These are phyloP conservation scores for Baudoinia panamericana DNA, from an alignment of 495 filamentous ascomycete species.

Conservation along the genomic window DNA sequence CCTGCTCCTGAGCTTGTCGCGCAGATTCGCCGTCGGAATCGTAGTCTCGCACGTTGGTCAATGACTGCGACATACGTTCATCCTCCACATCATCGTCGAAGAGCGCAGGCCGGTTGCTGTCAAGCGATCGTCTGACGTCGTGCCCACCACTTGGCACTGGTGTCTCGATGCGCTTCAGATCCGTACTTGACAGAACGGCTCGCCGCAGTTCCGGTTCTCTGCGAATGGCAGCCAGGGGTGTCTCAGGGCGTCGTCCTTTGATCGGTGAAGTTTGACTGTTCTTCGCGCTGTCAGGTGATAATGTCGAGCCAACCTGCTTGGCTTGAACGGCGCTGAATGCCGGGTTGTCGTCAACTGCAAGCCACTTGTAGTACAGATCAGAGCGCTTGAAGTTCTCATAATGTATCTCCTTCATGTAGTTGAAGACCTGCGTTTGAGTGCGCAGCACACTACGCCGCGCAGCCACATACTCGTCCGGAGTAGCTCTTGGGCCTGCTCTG, in stretches of 20 bases:
- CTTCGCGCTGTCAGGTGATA: constrained; percentile 11
- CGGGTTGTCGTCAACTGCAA: constrained; percentile 75
- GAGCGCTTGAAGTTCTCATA: constrained; percentile 81
- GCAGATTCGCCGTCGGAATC: constrained; percentile 27
- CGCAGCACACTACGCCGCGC: constrained; percentile 70
- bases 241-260: constrained; percentile 8
- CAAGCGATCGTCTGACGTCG: constrained; percentile 43
- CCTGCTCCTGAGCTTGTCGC: constrained; percentile 29
- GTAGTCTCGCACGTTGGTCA: constrained; percentile 43
- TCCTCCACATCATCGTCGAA: constrained; percentile 58
- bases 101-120: constrained; percentile 41
- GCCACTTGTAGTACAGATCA: constrained; percentile 87
- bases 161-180: constrained; percentile 36
- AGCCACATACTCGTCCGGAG: constrained; percentile 64
- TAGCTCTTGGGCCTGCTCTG: constrained; percentile 58
- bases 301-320: constrained; percentile 21
- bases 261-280: constrained; percentile 16
- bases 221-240: constrained; percentile 6
- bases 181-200: constrained; percentile 45
- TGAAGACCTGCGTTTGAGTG: constrained; percentile 69
- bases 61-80: constrained; percentile 48
- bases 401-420: constrained; percentile 65
- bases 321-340: constrained; percentile 8
- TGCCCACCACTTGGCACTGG: constrained; percentile 26
- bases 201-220: constrained; percentile 39